Base-by-base conservation (phyloP, 768 basidiomycete species). In the Russula brevipes region DNA sequence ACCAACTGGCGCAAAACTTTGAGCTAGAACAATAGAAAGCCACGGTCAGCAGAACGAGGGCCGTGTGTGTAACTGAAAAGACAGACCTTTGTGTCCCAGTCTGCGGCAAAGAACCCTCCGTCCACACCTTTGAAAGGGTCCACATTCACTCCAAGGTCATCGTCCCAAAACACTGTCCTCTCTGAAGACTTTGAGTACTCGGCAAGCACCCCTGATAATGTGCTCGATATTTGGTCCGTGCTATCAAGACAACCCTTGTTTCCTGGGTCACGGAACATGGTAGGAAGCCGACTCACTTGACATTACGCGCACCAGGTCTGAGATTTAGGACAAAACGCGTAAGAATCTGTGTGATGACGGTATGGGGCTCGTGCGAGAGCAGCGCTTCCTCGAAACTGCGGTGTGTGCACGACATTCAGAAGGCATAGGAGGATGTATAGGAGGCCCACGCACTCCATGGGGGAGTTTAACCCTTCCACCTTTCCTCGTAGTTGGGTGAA, bases 281-380 rank as follows among this genome's bases (percentile, higher is more conserved):
- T 67, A 60, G 53, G 63, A 75, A 74, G 73, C 73, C 75, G 74
- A 73, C 85, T 76, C 76, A 89, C 90, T 87, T 89, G 75, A 91
- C 80, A 80, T 91, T 91, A 87, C 90, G 88, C 85, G 90, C 88
- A 74, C 87, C 87, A 19, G 91, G 90, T 71, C 85, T 84, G 69
- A 94, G 82, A 75, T 91, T 92, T 69, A 86, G 79, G 69, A 94
- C 81, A 73, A 94, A 93, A 63, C 85, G 83, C 62, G 80, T 79
- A 24, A 94, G 84, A 69, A 93, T 78, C 71, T 83, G 81, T 49
- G 85, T 86, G 66, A 94, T 79, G 69, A 92, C 81, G 63, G 82
- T 79, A 73, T 90, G 85, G 60, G 86, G 84, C 75, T 85, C 89
- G 69, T 78, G 81, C 68, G 82, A 81, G 74, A 91, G 76, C 69